phyloP scores from a whole-genome alignment of 768 basidiomycete genomes.

The Rhizopogon vesiculosus region DNA sequence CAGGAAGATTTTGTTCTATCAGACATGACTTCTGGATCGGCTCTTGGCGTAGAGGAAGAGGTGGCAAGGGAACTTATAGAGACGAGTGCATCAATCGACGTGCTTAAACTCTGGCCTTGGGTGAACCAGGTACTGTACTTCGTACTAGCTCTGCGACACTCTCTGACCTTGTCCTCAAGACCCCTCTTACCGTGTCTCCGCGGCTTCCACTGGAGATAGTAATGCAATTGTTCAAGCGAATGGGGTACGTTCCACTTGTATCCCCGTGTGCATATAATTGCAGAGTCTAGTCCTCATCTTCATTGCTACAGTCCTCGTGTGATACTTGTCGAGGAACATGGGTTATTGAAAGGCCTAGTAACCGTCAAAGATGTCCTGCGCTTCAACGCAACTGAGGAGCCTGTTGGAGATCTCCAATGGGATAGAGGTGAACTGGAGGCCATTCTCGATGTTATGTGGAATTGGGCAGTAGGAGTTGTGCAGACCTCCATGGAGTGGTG shows the following conservation, averaged over 20 bases:
- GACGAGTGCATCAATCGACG: conserved; percentile 49
- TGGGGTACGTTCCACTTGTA: conserved; percentile 68
- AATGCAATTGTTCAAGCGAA: conserved; percentile 94
- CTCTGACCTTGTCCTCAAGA: conserved; percentile 41
- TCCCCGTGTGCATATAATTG: neutral
- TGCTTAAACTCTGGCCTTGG: conserved; percentile 80
- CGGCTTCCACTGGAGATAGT: conserved; percentile 93
- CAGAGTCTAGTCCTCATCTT: neutral
- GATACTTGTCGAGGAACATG: conserved; percentile 90
- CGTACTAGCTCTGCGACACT: neutral
- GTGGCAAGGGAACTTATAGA: conserved; percentile 62
- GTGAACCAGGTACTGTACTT: conserved; percentile 74
- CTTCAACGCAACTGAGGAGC: conserved; percentile 66
- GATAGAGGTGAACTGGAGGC: conserved; percentile 64
- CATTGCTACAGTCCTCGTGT: conserved; percentile 70
- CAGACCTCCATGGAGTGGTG: conserved; percentile 27
- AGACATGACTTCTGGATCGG: conserved; percentile 38
- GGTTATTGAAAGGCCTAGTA: conserved; percentile 76
- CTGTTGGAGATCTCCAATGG: conserved; percentile 50
- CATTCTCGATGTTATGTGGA: conserved; percentile 58
- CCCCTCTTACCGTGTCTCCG: conserved; percentile 88
- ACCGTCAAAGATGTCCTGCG: conserved; percentile 96
- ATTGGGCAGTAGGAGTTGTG: conserved; percentile 37
- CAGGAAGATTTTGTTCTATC: conserved; percentile 45
- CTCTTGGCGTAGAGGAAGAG: conserved; percentile 64